Evolutionary conservation across 2,329 filamentous ascomycete species (phyloP).

Genomic region (Cercospora nicotianae): DNA sequence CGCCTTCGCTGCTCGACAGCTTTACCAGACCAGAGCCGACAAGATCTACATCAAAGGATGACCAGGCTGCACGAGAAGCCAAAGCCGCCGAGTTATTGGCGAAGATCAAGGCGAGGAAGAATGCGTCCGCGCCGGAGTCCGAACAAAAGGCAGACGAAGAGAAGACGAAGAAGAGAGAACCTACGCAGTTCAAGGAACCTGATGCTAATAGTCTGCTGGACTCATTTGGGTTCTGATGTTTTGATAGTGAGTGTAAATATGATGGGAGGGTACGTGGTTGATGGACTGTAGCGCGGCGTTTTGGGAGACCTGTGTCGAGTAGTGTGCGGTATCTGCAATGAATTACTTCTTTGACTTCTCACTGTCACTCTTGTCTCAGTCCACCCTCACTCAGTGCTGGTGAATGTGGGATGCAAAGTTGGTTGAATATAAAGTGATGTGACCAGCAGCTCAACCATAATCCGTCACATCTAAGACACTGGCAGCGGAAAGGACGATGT

Average conservation of each 20-base stretch:
- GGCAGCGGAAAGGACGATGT: not conserved
- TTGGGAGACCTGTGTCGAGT: not conserved
- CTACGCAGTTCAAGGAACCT: conserved; percentile 88
- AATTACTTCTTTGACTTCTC: not conserved
- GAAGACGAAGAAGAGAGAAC: conserved; percentile 57
- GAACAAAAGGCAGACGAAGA: conserved; percentile 19
- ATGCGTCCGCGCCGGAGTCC: conserved; percentile 28
- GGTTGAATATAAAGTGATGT: not conserved
- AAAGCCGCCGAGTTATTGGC: conserved; percentile 40
- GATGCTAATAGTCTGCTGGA: conserved; percentile 84
- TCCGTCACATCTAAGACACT: not conserved
- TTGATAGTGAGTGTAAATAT: not conserved
- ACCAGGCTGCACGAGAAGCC: conserved; percentile 32
- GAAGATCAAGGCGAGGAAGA: conserved; percentile 46
- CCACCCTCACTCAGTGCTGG: not conserved
- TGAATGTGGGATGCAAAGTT: not conserved
- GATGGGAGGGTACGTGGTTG: not conserved
- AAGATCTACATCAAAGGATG: conserved; percentile 21
- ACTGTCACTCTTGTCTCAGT: not conserved
- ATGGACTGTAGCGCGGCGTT: not conserved
- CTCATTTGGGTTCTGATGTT: conserved; percentile 77
- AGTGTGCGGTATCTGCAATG: not conserved
- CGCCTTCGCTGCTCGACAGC: conserved; percentile 27
- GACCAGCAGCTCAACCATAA: not conserved
- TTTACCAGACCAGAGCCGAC: conserved; percentile 25